Conservation (phyloP, 129 eudicot genomes). For the Centaurea solstitialis region DNA sequence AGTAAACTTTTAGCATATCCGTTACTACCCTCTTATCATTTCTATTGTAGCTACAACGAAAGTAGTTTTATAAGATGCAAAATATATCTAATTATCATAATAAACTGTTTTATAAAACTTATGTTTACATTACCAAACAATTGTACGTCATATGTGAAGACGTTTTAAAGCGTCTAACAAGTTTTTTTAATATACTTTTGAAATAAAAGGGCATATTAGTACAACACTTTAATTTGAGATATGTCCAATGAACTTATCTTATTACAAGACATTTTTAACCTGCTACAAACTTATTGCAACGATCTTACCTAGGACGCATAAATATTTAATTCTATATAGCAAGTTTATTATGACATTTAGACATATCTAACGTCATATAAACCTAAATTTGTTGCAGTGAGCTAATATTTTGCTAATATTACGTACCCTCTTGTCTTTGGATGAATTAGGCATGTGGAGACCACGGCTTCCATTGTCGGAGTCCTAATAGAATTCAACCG, state of each 20-base stretch:
- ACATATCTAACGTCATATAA: not conserved
- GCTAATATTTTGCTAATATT: not conserved
- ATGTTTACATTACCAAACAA: not conserved
- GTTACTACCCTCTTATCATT: not conserved
- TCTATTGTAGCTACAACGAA: not conserved
- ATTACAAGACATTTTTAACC: not conserved
- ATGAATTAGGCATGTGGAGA: slow-evolving; percentile 55
- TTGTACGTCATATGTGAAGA: not conserved
- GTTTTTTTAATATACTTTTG: not conserved
- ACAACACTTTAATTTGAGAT: too few relatives aligned
- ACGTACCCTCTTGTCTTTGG: not conserved
- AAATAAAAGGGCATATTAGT: too few relatives aligned
- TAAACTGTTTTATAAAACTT: not conserved
- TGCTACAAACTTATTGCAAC: not conserved
- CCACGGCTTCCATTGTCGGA: slow-evolving; percentile 51
- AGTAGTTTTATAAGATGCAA: not conserved
- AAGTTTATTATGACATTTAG: not conserved
- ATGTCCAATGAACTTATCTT: not conserved
- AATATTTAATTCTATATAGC: not conserved
- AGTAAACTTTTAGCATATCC: slow-evolving; percentile 36
- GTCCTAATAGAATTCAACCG: slow-evolving; percentile 47
- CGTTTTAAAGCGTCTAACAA: not conserved
- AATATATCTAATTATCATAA: not conserved
- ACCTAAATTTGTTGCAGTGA: not conserved
- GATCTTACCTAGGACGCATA: not conserved